Conservation (phyloP, 1,139 yeast species). For the Saccharomyces hybrid region DNA sequence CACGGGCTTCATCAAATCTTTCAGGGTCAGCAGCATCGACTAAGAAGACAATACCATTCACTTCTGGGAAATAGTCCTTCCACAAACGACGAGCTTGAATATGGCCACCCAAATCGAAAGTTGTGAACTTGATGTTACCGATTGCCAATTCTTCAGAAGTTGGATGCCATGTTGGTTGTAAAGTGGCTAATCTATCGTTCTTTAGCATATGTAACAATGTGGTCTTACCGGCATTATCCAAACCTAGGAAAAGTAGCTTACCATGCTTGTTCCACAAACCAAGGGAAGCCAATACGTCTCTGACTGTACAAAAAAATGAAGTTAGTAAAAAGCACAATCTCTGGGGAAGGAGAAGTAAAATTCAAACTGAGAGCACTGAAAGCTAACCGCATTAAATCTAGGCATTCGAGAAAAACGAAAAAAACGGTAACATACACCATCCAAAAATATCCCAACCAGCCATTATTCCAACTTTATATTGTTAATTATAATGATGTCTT, state of each 20-base stretch:
- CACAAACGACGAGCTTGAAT: constrained; percentile 97
- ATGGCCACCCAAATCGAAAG: constrained; percentile 98
- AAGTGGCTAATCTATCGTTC: constrained; percentile 94
- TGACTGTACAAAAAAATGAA: constrained; percentile 41
- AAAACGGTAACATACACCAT: constrained; percentile 26
- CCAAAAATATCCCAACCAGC: constrained; percentile 32
- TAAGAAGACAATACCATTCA: constrained; percentile 89
- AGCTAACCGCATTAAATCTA: neutral
- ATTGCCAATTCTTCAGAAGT: constrained; percentile 96
- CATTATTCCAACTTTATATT: constrained; percentile 8
- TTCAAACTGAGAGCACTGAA: neutral
- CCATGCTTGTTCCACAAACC: constrained; percentile 98
- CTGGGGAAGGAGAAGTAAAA: neutral
- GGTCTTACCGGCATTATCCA: constrained; percentile 98
- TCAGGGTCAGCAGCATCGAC: constrained; percentile 97
- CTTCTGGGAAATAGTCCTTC: constrained; percentile 99
- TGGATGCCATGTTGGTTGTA: constrained; percentile 97
- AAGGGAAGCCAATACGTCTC: constrained; percentile 84
- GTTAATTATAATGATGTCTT: neutral
- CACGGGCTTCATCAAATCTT: constrained; percentile 89
- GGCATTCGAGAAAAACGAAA: constrained; percentile 3
- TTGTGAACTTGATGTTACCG: constrained; percentile 93
- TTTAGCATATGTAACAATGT: constrained; percentile 92
- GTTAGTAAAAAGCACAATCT: neutral
- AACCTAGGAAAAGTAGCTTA: constrained; percentile 86